Evolutionary conservation across 2,329 filamentous ascomycete species (phyloP), one percentile per base, ranked within the genome.

Genomic region (Penicillium nordicum): DNA sequence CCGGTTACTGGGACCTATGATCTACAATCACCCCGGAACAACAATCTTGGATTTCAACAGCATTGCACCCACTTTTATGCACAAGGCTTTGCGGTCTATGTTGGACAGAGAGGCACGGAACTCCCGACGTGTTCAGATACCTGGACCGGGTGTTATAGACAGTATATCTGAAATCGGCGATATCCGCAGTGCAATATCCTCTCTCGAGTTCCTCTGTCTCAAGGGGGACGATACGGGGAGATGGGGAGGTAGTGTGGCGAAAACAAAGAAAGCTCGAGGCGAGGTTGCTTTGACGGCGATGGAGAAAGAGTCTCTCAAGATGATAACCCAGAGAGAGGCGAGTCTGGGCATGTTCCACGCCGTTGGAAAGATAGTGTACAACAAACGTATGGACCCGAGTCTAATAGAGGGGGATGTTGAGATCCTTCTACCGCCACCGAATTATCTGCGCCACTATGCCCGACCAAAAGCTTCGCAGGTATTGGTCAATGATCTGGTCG

Each of bases 321-420:
- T 94, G 57, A 84, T 97, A 23, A 91, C 89, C 0, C 90, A 92
- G 67, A 84, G 94, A 54, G 94, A 97, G 75, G 88, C 89, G 16
- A 96, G 88, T 60, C 79, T 99, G 3, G 94, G 93, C 1, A 91
- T 99, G 49, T 99, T 99, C 69, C 94, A 99, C 72, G 92, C 94
- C 0, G 89, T 97, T 12, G 94, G 93, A 4, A 97, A 94, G 70
- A 90, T 99, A 2, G 87, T 97, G 0, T 96, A 97, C 77, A 99
- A 99, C 77, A 99, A 97, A 72, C 84, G 94, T 44, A 82, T 88
- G 23, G 85, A 88, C 53, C 29, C 70, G 59, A 44, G 72, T 74
- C 63, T 69, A 40, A 55, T 68, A 38, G 58, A 69, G 43, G 57
- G 70, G 9, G 69, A 69, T 9, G 74, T 79, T 32, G 69, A 73